A percentile compares a stretch with the other conserved stretches of the same genome.
phyloP scores from a whole-genome alignment of 768 basidiomycete species.

The Cytidiella melzeri region DNA sequence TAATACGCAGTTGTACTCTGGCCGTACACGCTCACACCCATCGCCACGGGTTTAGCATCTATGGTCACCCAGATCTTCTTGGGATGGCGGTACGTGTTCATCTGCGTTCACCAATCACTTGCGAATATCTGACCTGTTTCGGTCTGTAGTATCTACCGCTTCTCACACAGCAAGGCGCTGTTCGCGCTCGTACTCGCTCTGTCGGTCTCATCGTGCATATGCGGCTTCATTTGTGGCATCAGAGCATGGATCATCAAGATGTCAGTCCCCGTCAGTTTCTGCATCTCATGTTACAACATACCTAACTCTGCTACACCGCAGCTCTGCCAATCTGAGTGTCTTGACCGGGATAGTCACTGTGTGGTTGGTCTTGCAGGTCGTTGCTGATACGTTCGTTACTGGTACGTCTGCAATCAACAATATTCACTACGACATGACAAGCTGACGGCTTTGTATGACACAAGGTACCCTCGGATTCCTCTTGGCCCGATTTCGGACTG shows the following conservation, averaged over 20 bases:
- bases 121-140: background rate
- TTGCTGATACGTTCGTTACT: slow-evolving; percentile 39
- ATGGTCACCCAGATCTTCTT: slow-evolving; percentile 47
- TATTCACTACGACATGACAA: background rate
- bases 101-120: background rate
- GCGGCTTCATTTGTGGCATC: slow-evolving; percentile 39
- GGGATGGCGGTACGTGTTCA: slow-evolving; percentile 17
- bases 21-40: slow-evolving; percentile 46
- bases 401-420: slow-evolving; percentile 23
- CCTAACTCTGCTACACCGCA: slow-evolving; percentile 13
- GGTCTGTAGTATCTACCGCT: slow-evolving; percentile 9
- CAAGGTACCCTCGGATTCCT: slow-evolving; percentile 26
- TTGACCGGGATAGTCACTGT: slow-evolving; percentile 38
- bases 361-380: slow-evolving; percentile 43
- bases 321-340: slow-evolving; percentile 35
- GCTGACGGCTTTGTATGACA: background rate
- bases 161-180: slow-evolving; percentile 8
- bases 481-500: slow-evolving; percentile 39
- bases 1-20: slow-evolving; percentile 24
- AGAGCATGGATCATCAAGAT: slow-evolving; percentile 35
- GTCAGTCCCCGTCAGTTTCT: slow-evolving; percentile 25
- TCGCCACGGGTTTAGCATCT: slow-evolving; percentile 40
- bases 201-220: slow-evolving; percentile 34
- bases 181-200: slow-evolving; percentile 19
- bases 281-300: background rate